These are phyloP conservation scores for Hemileia vastatrix DNA, from an alignment of 1,284 basidiomycete genomes.

Conservation along the genomic window DNA sequence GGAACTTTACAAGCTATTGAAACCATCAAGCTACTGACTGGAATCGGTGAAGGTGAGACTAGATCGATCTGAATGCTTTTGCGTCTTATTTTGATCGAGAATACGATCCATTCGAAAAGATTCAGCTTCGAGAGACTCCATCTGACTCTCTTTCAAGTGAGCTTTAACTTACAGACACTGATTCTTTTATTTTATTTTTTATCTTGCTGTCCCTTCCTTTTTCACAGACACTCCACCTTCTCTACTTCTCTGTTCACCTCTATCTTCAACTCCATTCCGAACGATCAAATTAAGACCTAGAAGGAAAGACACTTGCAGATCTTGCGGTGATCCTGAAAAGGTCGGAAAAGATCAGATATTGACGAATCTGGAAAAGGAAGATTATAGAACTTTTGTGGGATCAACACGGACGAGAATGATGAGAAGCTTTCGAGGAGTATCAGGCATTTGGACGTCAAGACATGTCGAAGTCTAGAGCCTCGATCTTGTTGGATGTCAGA, in stretches of 20 bases:
- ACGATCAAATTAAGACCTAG: slow-evolving; percentile 7
- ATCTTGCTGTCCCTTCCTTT: too few relatives aligned
- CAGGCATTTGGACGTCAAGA: neutral
- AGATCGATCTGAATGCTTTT: neutral
- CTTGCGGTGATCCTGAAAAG: too few relatives aligned
- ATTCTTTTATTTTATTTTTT: too few relatives aligned
- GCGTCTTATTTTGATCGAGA: slow-evolving; percentile 48
- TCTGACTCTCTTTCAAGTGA: too few relatives aligned
- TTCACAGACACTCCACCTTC: slow-evolving; percentile 6
- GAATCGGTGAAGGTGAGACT: slow-evolving; percentile 56
- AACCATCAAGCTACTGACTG: slow-evolving; percentile 69
- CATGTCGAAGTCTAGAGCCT: neutral
- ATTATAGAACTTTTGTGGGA: slow-evolving; percentile 37
- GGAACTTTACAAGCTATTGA: slow-evolving; percentile 86
- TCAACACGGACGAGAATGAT: neutral
- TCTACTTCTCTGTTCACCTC: slow-evolving; percentile 5
- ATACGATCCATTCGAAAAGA: too few relatives aligned
- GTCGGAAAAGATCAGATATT: too few relatives aligned
- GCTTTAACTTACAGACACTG: too few relatives aligned
- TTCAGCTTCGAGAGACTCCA: too few relatives aligned
- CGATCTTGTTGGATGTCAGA: neutral
- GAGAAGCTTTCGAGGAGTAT: neutral
- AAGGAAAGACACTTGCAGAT: too few relatives aligned
- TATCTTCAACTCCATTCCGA: slow-evolving; percentile 16
- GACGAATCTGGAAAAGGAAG: too few relatives aligned